A percentile compares a stretch with the other conserved stretches of the same genome.
These are phyloP conservation scores for Globisporangium parvum DNA, from an alignment of 352 stramenopile genomes.

Conservation along the genomic window DNA sequence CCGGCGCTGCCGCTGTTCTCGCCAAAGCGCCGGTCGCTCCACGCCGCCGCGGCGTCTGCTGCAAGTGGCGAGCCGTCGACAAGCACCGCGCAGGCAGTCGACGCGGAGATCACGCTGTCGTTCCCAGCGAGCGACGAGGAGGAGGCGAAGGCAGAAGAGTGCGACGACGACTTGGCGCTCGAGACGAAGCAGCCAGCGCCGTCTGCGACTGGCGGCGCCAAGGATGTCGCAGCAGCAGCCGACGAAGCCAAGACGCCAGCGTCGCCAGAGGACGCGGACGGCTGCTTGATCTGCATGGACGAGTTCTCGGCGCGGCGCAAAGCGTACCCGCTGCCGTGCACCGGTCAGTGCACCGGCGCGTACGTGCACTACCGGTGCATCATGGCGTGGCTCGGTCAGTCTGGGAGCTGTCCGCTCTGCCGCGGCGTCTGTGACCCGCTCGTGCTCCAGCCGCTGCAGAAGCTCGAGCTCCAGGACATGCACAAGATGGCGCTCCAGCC, in stretches of 20 bases:
- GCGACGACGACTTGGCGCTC: conserved; percentile 12
- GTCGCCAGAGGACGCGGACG: conserved; percentile 24
- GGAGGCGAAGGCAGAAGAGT: conserved; percentile 26
- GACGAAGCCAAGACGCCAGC: conserved; percentile 6
- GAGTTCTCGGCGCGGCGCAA: conserved; percentile 82
- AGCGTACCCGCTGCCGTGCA: conserved; percentile 80
- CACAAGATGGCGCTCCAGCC: conserved; percentile 69
- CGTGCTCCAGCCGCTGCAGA: conserved; percentile 78
- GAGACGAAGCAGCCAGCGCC: conserved; percentile 10
- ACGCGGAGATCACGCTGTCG: conserved; percentile 17
- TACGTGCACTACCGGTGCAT: conserved; percentile 86
- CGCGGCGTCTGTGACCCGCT: conserved; percentile 73
- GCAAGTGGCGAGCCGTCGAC: not conserved
- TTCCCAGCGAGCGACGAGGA: conserved; percentile 35
- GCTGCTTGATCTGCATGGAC: conserved; percentile 87
- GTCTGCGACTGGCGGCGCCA: not conserved
- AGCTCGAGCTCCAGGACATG: conserved; percentile 78
- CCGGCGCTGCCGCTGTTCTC: conserved; percentile 50
- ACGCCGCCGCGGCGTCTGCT: conserved; percentile 3
- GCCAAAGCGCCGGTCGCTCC: conserved; percentile 37
- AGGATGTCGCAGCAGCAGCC: conserved; percentile 1
- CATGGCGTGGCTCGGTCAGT: conserved; percentile 85
- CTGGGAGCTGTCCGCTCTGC: conserved; percentile 76
- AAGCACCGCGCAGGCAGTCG: conserved; percentile 12
- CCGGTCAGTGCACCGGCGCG: conserved; percentile 67